Evolutionary conservation across 495 filamentous ascomycete genomes (phyloP), one percentile per base, ranked within the genome.

Genomic region (Talaromyces nanjingensis): DNA sequence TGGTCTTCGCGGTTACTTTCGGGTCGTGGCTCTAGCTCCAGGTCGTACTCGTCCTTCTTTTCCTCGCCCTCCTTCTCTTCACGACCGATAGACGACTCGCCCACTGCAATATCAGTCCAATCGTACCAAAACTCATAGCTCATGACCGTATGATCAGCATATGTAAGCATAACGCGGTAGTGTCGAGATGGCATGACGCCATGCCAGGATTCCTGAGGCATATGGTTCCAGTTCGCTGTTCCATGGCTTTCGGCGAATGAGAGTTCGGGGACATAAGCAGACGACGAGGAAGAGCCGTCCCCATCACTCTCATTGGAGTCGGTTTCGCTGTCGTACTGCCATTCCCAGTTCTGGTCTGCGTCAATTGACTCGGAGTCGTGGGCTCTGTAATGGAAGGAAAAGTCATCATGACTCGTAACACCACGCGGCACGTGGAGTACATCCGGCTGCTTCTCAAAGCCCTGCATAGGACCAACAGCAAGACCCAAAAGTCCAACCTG

Each of bases 161-260:
- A 98, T 31, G 86, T 82, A 67, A 97, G 74, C 64, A 97, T 75
- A 45, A 98, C 67, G 29, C 93, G 77, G 73, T 89, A 96, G 53
- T 74, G 75, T 0, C 79, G 78, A 8, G 74, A 77, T 3, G 77
- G 71, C 25, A 72, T 73, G 65, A 67, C 73, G n/a, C 74, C 73
- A 67, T 75, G 73, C 77, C 73, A 79, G 61, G 52, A 52, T 63
- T 81, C 78, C 7, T 70, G 67, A 4, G 78, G 78, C 6, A 72
- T 67, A 47, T 79, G 74, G 54, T 65, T 66, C 2, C 63, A 65
- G n/a, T 74, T 74, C 4, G 78, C 78, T 33, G 66, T 63, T 4
- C 77, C 77, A 60, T 81, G 77, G 16, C 67, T 66, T 63, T 81
- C 77, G n/a, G 78, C 71, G 2, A 78, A 62, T 2, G 76, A 77